Percentiles rank a stretch among this genome's conserved stretches.
Conservation (phyloP, 345 rosid species). For the Sapria himalayana region DNA sequence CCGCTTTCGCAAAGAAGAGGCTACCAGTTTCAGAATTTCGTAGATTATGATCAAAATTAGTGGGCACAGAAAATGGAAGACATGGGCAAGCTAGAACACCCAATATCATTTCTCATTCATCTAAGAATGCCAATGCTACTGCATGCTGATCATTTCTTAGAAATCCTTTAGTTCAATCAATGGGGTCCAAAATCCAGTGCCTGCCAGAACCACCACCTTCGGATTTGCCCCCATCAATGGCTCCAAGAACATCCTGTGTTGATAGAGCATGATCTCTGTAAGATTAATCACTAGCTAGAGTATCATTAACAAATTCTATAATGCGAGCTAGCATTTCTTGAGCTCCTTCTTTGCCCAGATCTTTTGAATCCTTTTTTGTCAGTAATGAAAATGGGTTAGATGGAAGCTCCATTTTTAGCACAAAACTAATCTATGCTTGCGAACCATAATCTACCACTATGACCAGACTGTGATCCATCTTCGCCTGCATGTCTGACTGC, state of each 20-base stretch:
- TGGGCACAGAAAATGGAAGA: constrained; percentile 57
- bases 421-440: constrained; percentile 70
- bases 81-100: constrained; percentile 93
- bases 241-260: constrained; percentile 39
- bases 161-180: constrained; percentile 97
- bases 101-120: constrained; percentile 72
- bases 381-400: constrained; percentile 59
- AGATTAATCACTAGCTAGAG: constrained; percentile 43
- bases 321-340: constrained; percentile 46
- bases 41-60: constrained; percentile 20
- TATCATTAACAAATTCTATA: constrained; percentile 63
- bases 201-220: constrained; percentile 81
- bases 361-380: constrained; percentile 91
- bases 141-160: constrained; percentile 87
- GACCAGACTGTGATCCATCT: constrained; percentile 76
- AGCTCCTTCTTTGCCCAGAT: constrained; percentile 45
- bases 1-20: constrained; percentile 58
- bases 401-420: constrained; percentile 50
- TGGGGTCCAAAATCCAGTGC: constrained; percentile 97
- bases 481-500: constrained; percentile 81
- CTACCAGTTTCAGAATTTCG: constrained; percentile 32
- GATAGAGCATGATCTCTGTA: constrained; percentile 26
- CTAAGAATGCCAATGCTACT: constrained; percentile 71
- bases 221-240: constrained; percentile 66
- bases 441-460: constrained; percentile 99